Conservation (phyloP, 345 rosid genomes). For the Cochlearia excelsa region DNA sequence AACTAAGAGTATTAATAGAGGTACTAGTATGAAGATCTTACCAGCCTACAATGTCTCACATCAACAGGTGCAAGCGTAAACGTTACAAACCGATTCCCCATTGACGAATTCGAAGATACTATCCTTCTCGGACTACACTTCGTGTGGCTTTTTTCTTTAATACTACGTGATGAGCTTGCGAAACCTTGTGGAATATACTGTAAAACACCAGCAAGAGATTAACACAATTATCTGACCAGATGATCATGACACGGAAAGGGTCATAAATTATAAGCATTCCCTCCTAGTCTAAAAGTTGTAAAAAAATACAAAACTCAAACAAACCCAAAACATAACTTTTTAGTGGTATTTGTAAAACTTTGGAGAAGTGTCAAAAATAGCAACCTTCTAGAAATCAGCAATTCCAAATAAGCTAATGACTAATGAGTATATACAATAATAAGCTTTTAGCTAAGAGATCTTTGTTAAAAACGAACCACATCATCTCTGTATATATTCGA, state of each 20-base stretch:
- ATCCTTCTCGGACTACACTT: slow-evolving; percentile 9
- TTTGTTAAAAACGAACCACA: too few species aligned
- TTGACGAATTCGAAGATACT: slow-evolving; percentile 17
- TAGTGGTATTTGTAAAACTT: too few species aligned
- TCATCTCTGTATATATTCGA: too few species aligned
- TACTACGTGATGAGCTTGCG: slow-evolving; percentile 8
- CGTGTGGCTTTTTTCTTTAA: background rate
- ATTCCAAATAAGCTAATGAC: too few species aligned
- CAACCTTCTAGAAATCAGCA: too few species aligned
- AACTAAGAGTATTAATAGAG: background rate
- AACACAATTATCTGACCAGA: slow-evolving; percentile 1
- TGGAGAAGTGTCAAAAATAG: too few species aligned
- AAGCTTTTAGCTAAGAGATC: too few species aligned
- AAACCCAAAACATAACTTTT: too few species aligned
- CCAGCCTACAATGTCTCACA: slow-evolving; percentile 32
- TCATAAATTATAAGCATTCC: background rate
- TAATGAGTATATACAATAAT: too few species aligned
- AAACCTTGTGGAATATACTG: slow-evolving; percentile 21
- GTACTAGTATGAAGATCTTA: slow-evolving; percentile 5
- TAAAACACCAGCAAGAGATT: slow-evolving; percentile 10
- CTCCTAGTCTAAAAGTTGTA: too few species aligned
- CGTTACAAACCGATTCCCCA: slow-evolving; percentile 12
- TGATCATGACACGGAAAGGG: background rate
- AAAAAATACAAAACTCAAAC: too few species aligned
- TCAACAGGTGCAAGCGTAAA: slow-evolving; percentile 33